Conservation (phyloP, 2,329 filamentous ascomycete genomes). For the Phyllosticta citribraziliensis region DNA sequence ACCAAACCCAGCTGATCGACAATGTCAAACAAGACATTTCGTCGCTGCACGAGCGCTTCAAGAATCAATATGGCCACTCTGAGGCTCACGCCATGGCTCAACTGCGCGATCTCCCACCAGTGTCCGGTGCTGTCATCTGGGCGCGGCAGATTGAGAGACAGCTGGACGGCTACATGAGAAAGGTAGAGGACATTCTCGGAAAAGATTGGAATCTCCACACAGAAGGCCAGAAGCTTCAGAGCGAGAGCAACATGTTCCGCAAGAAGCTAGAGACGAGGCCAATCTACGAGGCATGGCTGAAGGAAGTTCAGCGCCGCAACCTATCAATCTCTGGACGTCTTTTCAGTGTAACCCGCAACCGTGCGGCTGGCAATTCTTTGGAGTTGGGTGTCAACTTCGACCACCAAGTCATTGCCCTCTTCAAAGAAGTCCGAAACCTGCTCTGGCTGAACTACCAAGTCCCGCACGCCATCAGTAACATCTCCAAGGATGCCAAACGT, state of each 20-base stretch:
- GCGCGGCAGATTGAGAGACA: conserved; percentile 94
- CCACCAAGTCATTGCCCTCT: conserved; percentile 89
- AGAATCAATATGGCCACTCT: conserved; percentile 96
- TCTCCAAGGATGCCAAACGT: conserved; percentile 96
- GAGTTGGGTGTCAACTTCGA: conserved; percentile 96
- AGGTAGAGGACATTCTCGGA: conserved; percentile 95
- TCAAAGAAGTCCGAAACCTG: conserved; percentile 96
- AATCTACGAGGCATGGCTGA: conserved; percentile 92
- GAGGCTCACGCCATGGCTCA: conserved; percentile 98
- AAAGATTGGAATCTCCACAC: conserved; percentile 90
- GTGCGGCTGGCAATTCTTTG: conserved; percentile 79
- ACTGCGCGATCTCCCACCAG: conserved; percentile 85
- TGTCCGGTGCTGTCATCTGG: conserved; percentile 96
- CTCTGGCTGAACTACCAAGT: conserved; percentile 92
- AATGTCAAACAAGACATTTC: conserved; percentile 96
- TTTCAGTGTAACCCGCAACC: conserved; percentile 79
- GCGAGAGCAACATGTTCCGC: conserved; percentile 85
- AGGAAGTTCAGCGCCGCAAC: conserved; percentile 78
- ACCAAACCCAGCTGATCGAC: conserved; percentile 95
- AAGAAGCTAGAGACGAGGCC: conserved; percentile 91
- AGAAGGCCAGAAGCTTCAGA: conserved; percentile 87
- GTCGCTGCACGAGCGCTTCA: conserved; percentile 89
- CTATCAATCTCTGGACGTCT: conserved; percentile 86
- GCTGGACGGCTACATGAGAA: conserved; percentile 93
- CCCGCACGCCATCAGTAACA: conserved; percentile 86